These are phyloP conservation scores for Pseudohyphozyma bogoriensis DNA, from an alignment of 768 basidiomycete genomes.

Conservation along the genomic window DNA sequence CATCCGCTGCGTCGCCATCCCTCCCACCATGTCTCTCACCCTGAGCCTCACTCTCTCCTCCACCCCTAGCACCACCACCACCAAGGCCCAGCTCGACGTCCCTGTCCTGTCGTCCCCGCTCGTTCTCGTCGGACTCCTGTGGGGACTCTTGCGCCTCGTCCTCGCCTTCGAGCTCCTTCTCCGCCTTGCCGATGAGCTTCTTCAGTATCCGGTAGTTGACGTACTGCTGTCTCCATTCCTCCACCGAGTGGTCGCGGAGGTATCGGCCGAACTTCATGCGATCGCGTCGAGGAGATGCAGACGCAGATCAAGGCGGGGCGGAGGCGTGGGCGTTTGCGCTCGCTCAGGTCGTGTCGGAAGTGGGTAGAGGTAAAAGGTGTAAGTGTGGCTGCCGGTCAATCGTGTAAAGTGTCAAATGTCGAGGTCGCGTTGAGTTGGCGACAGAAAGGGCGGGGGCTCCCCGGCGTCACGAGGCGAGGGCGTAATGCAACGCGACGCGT, in stretches of 20 bases:
- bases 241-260: slow-evolving; percentile 11
- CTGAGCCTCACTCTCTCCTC: not conserved
- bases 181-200: slow-evolving; percentile 20
- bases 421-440: no score
- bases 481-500: no score
- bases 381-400: no score
- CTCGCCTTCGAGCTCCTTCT: slow-evolving; percentile 9
- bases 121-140: no score
- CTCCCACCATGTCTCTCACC: slow-evolving; percentile 11
- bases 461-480: no score
- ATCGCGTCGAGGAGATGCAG: no score
- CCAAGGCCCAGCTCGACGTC: not conserved
- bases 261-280: slow-evolving; percentile 23
- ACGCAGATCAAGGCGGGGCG: no score
- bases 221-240: slow-evolving; percentile 18
- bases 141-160: not conserved
- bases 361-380: no score
- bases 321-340: no score
- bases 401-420: no score
- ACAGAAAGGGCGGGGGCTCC: no score
- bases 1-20: not conserved
- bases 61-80: not conserved
- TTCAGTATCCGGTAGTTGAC: slow-evolving; percentile 24
- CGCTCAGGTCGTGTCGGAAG: no score
- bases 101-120: not conserved